Evolutionary conservation across 2,329 filamentous ascomycete species (phyloP), one percentile per base, ranked within the genome.

Genomic region (Claviceps humidiphila): DNA sequence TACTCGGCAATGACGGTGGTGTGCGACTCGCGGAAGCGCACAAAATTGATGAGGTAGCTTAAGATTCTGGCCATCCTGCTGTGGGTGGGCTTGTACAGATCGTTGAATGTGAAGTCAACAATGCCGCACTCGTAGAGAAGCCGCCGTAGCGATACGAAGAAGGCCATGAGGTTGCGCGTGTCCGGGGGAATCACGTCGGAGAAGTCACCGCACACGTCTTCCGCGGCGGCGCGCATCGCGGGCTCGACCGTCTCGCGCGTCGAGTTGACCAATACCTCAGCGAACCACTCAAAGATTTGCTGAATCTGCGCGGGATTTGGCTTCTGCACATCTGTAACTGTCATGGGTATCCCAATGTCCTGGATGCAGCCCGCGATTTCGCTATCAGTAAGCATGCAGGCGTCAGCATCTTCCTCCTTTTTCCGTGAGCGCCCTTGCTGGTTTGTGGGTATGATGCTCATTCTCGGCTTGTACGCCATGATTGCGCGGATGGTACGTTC

Each of bases 41-140:
- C 90, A 69, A 98, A 98, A 71, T 98, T 98, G 74, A 98, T 98
- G 57, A 97, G 80, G 69, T 96, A 96, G 58, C 88, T 95, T 66
- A 98, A 93, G 63, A 97, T 94, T 72, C 93, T 95, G 63, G 91
- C 85, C 14, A 97, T 78, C 45, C 93, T 86, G 53, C 88, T 85
- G 64, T 94, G 87, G 1, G 89, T 95, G 16, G 93, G 93, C 66
- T 85, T 86, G 66, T 94, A 91, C 5, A 98, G 74, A 66, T 98
- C 93, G 55, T 84, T 83, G 69, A 97, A 95, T 39, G 86, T 89
- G 62, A 98, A 95, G 68, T 98, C 93, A 56, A 84, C 84, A 60
- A 98, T 87, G 47, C 89, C 89, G 65, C 93, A 97, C 74, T 91
- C 89, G 54, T 82, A 72, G 59, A 98, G 74, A 60, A 98, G 74